Percentiles rank a stretch among this genome's conserved stretches.
Evolutionary conservation across 805 yeast genomes (phyloP).

Genomic region (Geotrichum ghanense): DNA sequence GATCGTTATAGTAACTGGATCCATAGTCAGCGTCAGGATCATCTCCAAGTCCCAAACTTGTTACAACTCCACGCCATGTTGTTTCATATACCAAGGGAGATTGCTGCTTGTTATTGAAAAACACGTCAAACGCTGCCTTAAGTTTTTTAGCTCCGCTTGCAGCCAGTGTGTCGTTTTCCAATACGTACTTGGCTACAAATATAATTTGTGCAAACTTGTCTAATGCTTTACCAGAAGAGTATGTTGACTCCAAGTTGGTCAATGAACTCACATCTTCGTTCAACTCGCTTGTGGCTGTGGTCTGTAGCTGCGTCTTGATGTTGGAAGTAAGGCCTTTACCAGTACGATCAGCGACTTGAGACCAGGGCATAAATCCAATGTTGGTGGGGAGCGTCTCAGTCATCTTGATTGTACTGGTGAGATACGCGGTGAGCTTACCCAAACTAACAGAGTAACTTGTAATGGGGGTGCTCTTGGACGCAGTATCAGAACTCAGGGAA

Average conservation of each 20-base stretch:
- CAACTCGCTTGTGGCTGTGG: constrained; percentile 37
- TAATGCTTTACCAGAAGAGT: constrained; percentile 71
- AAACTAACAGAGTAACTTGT: constrained; percentile 35
- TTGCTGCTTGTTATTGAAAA: constrained; percentile 49
- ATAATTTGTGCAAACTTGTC: constrained; percentile 77
- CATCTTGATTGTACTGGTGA: constrained; percentile 23
- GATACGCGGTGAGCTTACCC: constrained; percentile 26
- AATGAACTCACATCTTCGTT: constrained; percentile 36
- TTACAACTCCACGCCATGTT: constrained; percentile 67
- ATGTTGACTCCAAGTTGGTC: constrained; percentile 70
- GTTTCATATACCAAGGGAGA: constrained; percentile 62
- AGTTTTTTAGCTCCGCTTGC: constrained; percentile 38
- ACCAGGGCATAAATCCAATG: constrained; percentile 34
- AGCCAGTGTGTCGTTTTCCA: constrained; percentile 43
- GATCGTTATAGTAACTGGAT: constrained; percentile 70
- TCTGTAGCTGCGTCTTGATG: constrained; percentile 28
- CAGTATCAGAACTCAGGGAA: constrained; percentile 26
- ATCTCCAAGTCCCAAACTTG: constrained; percentile 44
- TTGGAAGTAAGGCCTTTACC: constrained; percentile 31
- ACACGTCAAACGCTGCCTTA: constrained; percentile 53
- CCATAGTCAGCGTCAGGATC: constrained; percentile 58
- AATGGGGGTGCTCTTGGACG: constrained; percentile 23
- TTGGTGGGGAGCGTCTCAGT: constrained; percentile 28
- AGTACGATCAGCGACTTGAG: background rate
- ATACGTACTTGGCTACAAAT: constrained; percentile 49